Percentiles rank a stretch among this genome's conserved stretches.
Evolutionary conservation across 257 asterid species (phyloP).

Genomic region (Agastache rugosa): DNA sequence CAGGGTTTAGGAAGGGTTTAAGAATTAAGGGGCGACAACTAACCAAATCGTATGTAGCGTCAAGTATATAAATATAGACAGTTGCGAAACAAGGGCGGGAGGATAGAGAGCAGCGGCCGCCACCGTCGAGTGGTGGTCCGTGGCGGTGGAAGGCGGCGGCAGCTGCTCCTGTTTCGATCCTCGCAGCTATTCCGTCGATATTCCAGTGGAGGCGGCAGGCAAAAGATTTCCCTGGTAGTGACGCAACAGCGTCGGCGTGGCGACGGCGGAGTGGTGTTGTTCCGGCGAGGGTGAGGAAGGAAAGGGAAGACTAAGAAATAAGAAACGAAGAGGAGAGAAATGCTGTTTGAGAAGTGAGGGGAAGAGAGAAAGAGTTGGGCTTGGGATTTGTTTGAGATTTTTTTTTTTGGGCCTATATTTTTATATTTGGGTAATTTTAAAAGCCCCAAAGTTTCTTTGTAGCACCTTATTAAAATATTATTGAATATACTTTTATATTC

Average conservation of each 20-base stretch:
- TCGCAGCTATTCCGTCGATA: not conserved
- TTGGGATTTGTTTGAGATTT: not conserved
- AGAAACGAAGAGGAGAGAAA: not conserved
- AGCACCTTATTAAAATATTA: no score
- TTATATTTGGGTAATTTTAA: no score
- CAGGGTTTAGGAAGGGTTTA: constrained; percentile 24
- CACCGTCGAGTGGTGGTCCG: not conserved
- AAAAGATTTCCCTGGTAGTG: not conserved
- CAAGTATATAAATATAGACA: not conserved
- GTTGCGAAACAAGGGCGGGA: not conserved
- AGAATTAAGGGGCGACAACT: not conserved
- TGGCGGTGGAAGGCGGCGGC: constrained; percentile 19
- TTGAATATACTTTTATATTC: no score
- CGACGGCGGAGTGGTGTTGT: not conserved
- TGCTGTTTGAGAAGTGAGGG: no score
- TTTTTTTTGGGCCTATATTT: no score
- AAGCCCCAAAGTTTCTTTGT: no score
- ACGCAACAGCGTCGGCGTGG: not conserved
- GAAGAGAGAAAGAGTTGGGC: not conserved
- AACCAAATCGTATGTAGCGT: not conserved
- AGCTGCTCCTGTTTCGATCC: not conserved
- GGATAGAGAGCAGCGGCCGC: not conserved
- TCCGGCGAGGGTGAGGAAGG: not conserved
- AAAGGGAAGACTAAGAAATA: no score
- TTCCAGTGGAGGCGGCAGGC: not conserved